Conservation (phyloP, 768 basidiomycete genomes). For the Artomyces pyxidatus region DNA sequence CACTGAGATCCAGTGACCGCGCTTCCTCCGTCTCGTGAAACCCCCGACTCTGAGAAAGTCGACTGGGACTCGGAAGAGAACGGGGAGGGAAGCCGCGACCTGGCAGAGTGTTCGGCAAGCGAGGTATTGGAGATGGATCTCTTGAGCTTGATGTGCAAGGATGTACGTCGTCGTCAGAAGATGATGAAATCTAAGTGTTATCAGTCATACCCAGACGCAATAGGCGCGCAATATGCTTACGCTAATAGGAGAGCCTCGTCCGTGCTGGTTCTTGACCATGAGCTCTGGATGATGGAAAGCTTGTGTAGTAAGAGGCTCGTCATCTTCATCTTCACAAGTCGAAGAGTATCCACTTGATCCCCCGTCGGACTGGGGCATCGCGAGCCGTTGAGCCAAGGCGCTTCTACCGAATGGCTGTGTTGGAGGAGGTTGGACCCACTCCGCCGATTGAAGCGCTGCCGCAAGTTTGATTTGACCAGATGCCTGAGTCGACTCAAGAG, state of each 20-base stretch:
- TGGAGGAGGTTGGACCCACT: not conserved
- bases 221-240: not conserved
- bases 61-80: no score
- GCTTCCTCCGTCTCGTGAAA: no score
- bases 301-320: constrained; percentile 20
- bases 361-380: not conserved
- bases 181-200: constrained; percentile 22
- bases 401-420: constrained; percentile 22
- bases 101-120: no score
- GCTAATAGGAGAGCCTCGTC: no score
- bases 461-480: not conserved
- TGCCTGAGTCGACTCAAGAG: not conserved
- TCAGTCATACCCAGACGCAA: constrained; percentile 22
- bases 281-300: constrained; percentile 27
- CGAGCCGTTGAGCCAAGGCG: constrained; percentile 9
- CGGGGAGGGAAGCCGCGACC: no score
- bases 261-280: no score
- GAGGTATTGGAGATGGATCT: constrained; percentile 19
- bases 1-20: no score
- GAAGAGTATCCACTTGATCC: not conserved
- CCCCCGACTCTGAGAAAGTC: no score
- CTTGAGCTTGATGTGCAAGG: constrained; percentile 22
- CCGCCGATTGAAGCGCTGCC: not conserved
- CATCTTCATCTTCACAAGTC: constrained; percentile 4
- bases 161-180: not conserved